A percentile compares a stretch with the other conserved stretches of the same genome.
Conservation (phyloP, 2,329 filamentous ascomycete species). For the Hymenoscyphus repandus region DNA sequence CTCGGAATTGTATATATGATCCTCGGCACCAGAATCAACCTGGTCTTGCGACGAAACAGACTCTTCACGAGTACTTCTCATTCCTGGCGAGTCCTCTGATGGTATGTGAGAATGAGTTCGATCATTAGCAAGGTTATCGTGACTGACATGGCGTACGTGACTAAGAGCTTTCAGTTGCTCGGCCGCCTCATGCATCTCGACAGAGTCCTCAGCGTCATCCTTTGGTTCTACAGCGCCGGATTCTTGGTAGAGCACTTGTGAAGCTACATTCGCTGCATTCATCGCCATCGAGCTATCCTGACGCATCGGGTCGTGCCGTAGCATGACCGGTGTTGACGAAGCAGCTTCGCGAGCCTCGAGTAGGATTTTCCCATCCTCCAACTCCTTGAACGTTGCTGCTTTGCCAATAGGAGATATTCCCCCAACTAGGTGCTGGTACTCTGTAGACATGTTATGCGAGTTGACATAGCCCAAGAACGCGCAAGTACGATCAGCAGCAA, state of each 20-base stretch:
- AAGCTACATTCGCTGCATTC: slow-evolving; percentile 21
- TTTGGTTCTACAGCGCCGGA: slow-evolving; percentile 33
- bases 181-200: slow-evolving; percentile 63
- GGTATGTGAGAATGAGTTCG: slow-evolving; percentile 30
- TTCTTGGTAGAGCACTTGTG: slow-evolving; percentile 26
- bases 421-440: slow-evolving; percentile 55
- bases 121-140: slow-evolving; percentile 35
- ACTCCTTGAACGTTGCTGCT: slow-evolving; percentile 44
- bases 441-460: slow-evolving; percentile 61
- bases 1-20: slow-evolving; percentile 32
- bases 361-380: slow-evolving; percentile 53
- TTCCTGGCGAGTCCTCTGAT: slow-evolving; percentile 28
- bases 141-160: slow-evolving; percentile 53
- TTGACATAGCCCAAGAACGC: slow-evolving; percentile 61
- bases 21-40: slow-evolving; percentile 38
- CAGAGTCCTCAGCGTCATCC: slow-evolving; percentile 55
- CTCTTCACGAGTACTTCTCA: slow-evolving; percentile 36
- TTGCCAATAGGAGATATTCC: slow-evolving; percentile 35
- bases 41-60: slow-evolving; percentile 36
- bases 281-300: slow-evolving; percentile 25
- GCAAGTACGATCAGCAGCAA: slow-evolving; percentile 62
- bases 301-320: slow-evolving; percentile 38
- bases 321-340: slow-evolving; percentile 30
- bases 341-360: slow-evolving; percentile 37
- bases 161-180: slow-evolving; percentile 62